A percentile compares a stretch with the other conserved stretches of the same genome.
Evolutionary conservation across 345 rosid genomes (phyloP).

Genomic region (Melastoma malabathricum): DNA sequence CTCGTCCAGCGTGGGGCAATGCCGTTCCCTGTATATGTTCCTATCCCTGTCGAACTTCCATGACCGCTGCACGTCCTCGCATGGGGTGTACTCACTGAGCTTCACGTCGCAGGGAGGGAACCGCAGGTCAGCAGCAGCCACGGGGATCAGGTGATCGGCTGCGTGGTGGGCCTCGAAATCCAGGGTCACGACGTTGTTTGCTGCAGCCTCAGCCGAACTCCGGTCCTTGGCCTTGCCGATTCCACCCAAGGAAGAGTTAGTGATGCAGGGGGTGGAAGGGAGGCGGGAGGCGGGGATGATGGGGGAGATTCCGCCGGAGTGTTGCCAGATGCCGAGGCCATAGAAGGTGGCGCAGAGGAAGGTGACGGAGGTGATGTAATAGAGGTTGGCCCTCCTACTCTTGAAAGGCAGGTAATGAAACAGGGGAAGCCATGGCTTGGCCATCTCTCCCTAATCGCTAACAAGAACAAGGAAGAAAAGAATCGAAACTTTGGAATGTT

Average conservation of each 20-base stretch:
- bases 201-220: background rate
- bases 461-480: background rate
- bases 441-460: background rate
- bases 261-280: background rate
- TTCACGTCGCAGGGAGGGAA: constrained; percentile 45
- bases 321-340: constrained; percentile 41
- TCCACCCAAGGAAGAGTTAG: constrained; percentile 9
- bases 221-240: no score
- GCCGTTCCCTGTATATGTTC: constrained; percentile 67
- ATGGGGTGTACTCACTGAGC: constrained; percentile 58
- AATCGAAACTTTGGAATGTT: background rate
- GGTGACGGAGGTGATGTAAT: constrained; percentile 22
- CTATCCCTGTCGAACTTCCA: constrained; percentile 36
- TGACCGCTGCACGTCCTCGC: constrained; percentile 57
- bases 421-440: constrained; percentile 2
- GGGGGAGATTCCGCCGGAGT: constrained; percentile 13
- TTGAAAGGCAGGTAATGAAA: constrained; percentile 10
- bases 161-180: constrained; percentile 50
- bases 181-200: constrained; percentile 15
- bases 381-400: constrained; percentile 36
- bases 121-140: constrained; percentile 13
- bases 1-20: constrained; percentile 49
- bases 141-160: constrained; percentile 26
- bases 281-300: constrained; percentile 30
- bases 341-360: constrained; percentile 46